These are phyloP conservation scores for Colletotrichum caudatum DNA, from an alignment of 2,329 filamentous ascomycete species.

Conservation along the genomic window DNA sequence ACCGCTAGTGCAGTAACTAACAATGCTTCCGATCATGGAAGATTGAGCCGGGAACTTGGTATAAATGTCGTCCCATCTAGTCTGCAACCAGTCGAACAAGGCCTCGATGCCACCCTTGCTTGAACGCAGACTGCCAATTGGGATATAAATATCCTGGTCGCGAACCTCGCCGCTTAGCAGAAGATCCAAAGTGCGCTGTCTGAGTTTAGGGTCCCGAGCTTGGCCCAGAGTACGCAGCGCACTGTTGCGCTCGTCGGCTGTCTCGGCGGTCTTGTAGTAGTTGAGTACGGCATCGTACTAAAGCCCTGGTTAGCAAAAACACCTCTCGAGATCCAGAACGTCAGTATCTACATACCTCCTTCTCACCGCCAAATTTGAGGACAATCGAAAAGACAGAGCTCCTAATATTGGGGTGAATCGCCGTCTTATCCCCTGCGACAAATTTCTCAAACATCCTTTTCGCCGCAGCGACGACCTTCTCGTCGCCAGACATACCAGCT, in stretches of 20 bases:
- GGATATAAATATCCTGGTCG: slow-evolving; percentile 94
- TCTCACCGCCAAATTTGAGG: slow-evolving; percentile 84
- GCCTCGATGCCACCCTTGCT: slow-evolving; percentile 83
- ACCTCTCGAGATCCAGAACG: neutral
- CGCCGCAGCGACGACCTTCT: slow-evolving; percentile 80
- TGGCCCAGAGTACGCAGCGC: slow-evolving; percentile 87
- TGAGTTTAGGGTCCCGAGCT: slow-evolving; percentile 80
- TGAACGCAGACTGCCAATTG: slow-evolving; percentile 80
- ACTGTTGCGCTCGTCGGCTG: slow-evolving; percentile 86
- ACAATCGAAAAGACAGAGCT: slow-evolving; percentile 88
- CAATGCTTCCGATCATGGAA: slow-evolving; percentile 86
- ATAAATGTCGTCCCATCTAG: slow-evolving; percentile 88
- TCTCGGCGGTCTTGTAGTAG: slow-evolving; percentile 58
- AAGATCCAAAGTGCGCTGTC: slow-evolving; percentile 82
- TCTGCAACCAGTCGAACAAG: slow-evolving; percentile 84
- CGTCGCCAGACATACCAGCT: slow-evolving; percentile 84
- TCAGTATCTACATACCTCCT: slow-evolving; percentile 69
- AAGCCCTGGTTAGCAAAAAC: slow-evolving; percentile 34
- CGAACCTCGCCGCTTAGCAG: slow-evolving; percentile 86
- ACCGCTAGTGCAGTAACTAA: slow-evolving; percentile 83
- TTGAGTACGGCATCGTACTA: slow-evolving; percentile 82
- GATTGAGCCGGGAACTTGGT: slow-evolving; percentile 87
- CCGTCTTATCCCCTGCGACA: slow-evolving; percentile 79
- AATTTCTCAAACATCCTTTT: slow-evolving; percentile 93
- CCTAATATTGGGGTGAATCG: slow-evolving; percentile 92